Conservation (phyloP, 1,284 basidiomycete genomes). For the Rhodotorula glutinis region DNA sequence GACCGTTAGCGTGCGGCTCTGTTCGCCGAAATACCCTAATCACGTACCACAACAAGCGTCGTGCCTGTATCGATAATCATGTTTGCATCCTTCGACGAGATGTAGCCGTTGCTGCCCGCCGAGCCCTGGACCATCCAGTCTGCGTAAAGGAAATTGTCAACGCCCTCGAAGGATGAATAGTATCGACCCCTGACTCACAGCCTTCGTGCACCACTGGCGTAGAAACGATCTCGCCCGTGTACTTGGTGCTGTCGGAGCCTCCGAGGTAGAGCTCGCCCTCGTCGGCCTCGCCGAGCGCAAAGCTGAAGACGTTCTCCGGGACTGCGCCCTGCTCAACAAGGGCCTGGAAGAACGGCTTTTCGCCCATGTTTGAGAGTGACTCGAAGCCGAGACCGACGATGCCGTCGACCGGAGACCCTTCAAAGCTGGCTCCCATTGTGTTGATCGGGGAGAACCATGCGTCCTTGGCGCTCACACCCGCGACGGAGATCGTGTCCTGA, state of each 20-base stretch:
- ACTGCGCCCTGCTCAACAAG: conserved; percentile 47
- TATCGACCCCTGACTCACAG: conserved; percentile 38
- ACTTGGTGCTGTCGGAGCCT: conserved; percentile 49
- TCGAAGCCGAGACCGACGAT: conserved; percentile 47
- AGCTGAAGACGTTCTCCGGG: conserved; percentile 54
- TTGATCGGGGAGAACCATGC: conserved; percentile 48
- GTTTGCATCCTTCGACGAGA: conserved; percentile 32
- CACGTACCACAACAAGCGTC: conserved; percentile 49
- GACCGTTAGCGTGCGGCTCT: conserved; percentile 43
- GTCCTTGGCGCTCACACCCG: conserved; percentile 44
- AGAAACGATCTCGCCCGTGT: conserved; percentile 4
- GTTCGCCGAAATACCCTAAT: background rate
- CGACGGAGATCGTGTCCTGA: conserved; percentile 54
- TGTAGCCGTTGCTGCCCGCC: conserved; percentile 20
- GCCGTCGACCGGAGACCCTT: conserved; percentile 43
- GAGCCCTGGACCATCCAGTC: conserved; percentile 46
- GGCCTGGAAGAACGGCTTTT: conserved; percentile 41
- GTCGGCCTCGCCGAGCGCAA: conserved; percentile 53
- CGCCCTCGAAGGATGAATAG: no score
- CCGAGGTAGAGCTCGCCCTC: conserved; percentile 59
- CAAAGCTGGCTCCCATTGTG: conserved; percentile 37
- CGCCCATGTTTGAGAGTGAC: conserved; percentile 37
- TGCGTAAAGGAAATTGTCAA: conserved; percentile 45
- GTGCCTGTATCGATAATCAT: conserved; percentile 59
- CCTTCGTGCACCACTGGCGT: conserved; percentile 9